Conservation (phyloP, 2,329 filamentous ascomycete genomes). For the Onygenales sp. region DNA sequence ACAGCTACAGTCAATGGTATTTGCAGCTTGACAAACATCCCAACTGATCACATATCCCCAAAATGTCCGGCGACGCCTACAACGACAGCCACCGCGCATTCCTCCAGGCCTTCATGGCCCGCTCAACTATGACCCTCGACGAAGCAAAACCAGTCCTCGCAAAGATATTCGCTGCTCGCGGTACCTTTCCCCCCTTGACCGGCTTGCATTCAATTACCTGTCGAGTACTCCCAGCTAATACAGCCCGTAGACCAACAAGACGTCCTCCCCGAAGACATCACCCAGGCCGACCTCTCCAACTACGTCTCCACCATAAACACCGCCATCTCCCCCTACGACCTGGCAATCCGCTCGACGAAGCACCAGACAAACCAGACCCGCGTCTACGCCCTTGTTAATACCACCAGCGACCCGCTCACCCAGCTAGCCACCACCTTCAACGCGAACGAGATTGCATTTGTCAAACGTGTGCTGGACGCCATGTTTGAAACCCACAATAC, state of each 20-base stretch:
- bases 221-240: neutral
- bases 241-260: conserved; percentile 33
- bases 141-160: conserved; percentile 68
- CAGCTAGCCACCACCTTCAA: conserved; percentile 76
- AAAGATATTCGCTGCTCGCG: conserved; percentile 57
- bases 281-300: conserved; percentile 55
- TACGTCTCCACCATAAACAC: conserved; percentile 63
- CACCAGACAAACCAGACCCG: conserved; percentile 57
- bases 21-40: no score
- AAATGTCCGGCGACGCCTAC: conserved; percentile 28
- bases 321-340: conserved; percentile 69
- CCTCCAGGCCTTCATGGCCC: conserved; percentile 75
- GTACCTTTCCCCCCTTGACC: conserved; percentile 19
- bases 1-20: no score
- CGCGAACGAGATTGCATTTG: conserved; percentile 78
- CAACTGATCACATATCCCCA: neutral
- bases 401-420: conserved; percentile 70
- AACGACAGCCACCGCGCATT: conserved; percentile 73
- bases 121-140: conserved; percentile 64
- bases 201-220: neutral
- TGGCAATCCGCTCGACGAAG: conserved; percentile 68
- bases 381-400: conserved; percentile 82
- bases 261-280: conserved; percentile 53
- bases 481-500: conserved; percentile 91
- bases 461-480: conserved; percentile 76